Evolutionary conservation across 2,329 filamentous ascomycete genomes (phyloP), one percentile per base, ranked within the genome.

Genomic region (Fusarium armeniacum): DNA sequence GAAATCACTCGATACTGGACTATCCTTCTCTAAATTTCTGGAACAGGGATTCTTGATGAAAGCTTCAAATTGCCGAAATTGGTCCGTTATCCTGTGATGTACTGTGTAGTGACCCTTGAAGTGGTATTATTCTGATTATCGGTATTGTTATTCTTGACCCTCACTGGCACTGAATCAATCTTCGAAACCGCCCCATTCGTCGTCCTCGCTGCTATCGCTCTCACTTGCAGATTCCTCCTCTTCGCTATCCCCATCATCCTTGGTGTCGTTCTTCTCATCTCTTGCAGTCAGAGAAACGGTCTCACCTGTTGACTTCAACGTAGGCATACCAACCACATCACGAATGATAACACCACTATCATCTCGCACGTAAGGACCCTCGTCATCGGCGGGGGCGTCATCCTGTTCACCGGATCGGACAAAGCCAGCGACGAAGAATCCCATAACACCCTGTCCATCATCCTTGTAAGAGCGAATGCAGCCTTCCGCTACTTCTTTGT

Each of bases 341-440:
- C 80, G 77, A 5, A 83, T 81, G 51, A 89, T 81, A 67, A 81
- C 82, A 0, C 89, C 88, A 49, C 84, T 81, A 30, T 85, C 83
- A 71, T 87, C 87, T 67, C 87, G 79, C 55, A 86, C 79, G 52
- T 87, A 83, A 1, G 87, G 86, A 47, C 83, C 87, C 62, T 87
- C 78, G 4, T 69, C 71, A 43, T 56, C 65, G 13, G 44, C 62
- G 47, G 58, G 50, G 30, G 50, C 63, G 36, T 50, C 57, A 28
- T 74, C 76, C 35, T 68, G 63, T 41, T 40, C 62, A 11, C 44
- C 70, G n/a, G 65, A 60, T 41, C 78, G 76, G 5, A 93, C 86
- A 79, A 99, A 97, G 0, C 87, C 93, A n/a, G 89, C 93, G 22
- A 98, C 92, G 74, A 99, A 99, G 80, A 99, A 98, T 0, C 96